A percentile compares a stretch with the other conserved stretches of the same genome.
Evolutionary conservation across 345 rosid species (phyloP).

Genomic region (Sonneratia alba): DNA sequence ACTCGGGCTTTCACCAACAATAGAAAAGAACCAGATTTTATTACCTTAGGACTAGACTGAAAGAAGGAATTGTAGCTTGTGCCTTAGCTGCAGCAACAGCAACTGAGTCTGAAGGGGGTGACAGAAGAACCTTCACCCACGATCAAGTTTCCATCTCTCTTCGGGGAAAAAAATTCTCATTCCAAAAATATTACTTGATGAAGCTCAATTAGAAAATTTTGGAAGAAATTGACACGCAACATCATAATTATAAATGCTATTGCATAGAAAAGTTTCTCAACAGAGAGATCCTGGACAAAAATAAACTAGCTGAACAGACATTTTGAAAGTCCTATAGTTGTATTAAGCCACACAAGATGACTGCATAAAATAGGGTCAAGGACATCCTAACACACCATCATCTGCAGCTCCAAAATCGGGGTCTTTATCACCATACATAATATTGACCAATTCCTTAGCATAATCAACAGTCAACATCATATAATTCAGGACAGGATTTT

Average conservation of each 20-base stretch:
- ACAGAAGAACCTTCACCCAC: slow-evolving; percentile 73
- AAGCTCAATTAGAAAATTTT: neutral
- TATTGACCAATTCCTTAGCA: slow-evolving; percentile 81
- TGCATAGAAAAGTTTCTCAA: neutral
- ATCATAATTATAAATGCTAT: neutral
- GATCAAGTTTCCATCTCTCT: slow-evolving; percentile 94
- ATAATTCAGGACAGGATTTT: neutral
- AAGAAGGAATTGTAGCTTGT: slow-evolving; percentile 80
- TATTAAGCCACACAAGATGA: neutral
- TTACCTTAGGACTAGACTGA: slow-evolving; percentile 62
- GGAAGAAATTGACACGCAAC: neutral
- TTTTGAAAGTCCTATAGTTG: neutral
- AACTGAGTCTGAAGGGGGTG: slow-evolving; percentile 85
- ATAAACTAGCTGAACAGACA: neutral
- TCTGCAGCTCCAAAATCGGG: slow-evolving; percentile 96
- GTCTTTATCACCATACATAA: slow-evolving; percentile 69
- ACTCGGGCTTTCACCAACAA: neutral
- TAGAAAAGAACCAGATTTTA: slow-evolving; percentile 10
- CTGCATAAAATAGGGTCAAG: neutral
- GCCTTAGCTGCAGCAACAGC: slow-evolving; percentile 90
- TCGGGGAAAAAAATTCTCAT: slow-evolving; percentile 27
- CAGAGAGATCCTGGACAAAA: neutral
- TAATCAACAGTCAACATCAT: slow-evolving; percentile 36
- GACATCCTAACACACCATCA: slow-evolving; percentile 49
- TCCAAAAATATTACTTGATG: neutral